phyloP scores from a whole-genome alignment of 805 yeast species.

The Wickerhamiella bombiphila region DNA sequence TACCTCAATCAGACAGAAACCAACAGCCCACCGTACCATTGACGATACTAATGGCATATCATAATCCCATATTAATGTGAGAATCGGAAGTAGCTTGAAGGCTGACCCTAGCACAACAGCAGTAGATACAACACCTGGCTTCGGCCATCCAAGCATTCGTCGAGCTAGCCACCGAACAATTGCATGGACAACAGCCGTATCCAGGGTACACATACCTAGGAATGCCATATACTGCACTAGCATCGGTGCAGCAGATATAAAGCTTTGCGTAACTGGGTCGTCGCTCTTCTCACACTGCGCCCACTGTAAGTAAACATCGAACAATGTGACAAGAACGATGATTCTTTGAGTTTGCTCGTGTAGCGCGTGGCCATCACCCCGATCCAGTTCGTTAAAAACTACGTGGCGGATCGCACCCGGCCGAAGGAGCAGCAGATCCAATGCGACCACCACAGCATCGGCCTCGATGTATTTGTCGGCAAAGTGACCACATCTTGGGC shows the following conservation, averaged over 20 bases:
- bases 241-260: conserved; percentile 21
- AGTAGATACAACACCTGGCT: conserved; percentile 37
- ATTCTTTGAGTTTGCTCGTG: conserved; percentile 29
- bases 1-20: conserved; percentile 53
- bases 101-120: conserved; percentile 65
- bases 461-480: conserved; percentile 88
- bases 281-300: conserved; percentile 63
- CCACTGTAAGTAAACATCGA: conserved; percentile 87
- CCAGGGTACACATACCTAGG: conserved; percentile 23
- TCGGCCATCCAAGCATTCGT: conserved; percentile 24
- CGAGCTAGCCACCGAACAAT: conserved; percentile 26
- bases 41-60: conserved; percentile 57
- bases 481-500: conserved; percentile 52
- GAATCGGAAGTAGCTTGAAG: conserved; percentile 72
- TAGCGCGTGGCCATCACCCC: background rate
- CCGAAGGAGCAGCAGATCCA: conserved; percentile 69
- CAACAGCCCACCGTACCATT: conserved; percentile 45
- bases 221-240: conserved; percentile 26
- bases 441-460: conserved; percentile 68
- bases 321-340: conserved; percentile 49
- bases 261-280: conserved; percentile 13
- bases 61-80: conserved; percentile 95
- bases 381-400: conserved; percentile 41
- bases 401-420: conserved; percentile 72
- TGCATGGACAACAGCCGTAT: conserved; percentile 23